A percentile compares a stretch with the other conserved stretches of the same genome.
phyloP scores from a whole-genome alignment of 306 rosid species.

The Prunus davidiana region DNA sequence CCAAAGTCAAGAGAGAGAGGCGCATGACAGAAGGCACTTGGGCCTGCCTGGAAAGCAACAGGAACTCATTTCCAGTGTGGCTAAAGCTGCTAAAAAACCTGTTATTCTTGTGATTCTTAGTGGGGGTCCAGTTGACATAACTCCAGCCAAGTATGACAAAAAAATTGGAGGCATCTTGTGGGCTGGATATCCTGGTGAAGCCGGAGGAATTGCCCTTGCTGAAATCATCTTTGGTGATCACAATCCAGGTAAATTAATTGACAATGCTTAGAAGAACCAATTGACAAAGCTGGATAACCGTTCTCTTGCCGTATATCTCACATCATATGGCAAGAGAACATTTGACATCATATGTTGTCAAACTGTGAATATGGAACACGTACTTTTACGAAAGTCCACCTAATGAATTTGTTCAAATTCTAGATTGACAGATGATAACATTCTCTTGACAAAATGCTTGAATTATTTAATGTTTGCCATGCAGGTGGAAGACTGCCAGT shows the following conservation, averaged over 20 bases:
- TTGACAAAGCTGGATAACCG: neutral
- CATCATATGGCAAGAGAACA: neutral
- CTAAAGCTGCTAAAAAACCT: conserved; percentile 64
- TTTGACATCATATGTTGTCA: neutral
- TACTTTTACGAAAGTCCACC: neutral
- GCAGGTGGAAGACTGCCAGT: conserved; percentile 91
- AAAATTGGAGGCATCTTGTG: conserved; percentile 82
- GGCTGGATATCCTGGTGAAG: conserved; percentile 97
- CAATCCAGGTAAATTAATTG: conserved; percentile 60
- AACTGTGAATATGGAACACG: neutral
- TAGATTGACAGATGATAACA: neutral
- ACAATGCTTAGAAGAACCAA: neutral
- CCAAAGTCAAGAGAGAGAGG: conserved; percentile 73
- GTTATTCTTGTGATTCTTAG: conserved; percentile 68
- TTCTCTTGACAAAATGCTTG: neutral
- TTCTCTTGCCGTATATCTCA: neutral
- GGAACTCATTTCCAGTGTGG: conserved; percentile 58
- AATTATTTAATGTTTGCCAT: conserved; percentile 18
- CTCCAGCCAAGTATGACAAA: conserved; percentile 55
- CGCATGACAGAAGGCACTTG: conserved; percentile 56
- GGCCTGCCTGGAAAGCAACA: conserved; percentile 75
- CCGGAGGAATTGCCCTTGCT: conserved; percentile 80
- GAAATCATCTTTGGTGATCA: conserved; percentile 86
- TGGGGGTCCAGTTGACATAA: conserved; percentile 89
- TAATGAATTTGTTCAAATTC: neutral